Evolutionary conservation across 441 rosid genomes (phyloP).

Genomic region (California macrophylla): DNA sequence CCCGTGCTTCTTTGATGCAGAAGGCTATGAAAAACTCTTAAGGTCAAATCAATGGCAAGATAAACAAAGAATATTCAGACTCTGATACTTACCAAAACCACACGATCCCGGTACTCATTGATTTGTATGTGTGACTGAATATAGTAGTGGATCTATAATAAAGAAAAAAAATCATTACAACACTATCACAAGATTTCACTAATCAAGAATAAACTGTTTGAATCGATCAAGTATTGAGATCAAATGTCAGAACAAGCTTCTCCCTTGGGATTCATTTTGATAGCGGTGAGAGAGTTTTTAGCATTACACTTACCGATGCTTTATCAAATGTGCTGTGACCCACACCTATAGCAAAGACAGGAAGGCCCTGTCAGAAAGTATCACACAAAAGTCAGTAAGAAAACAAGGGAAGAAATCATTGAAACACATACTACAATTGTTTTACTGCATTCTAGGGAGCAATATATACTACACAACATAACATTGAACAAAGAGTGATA

Average conservation of each 20-base stretch:
- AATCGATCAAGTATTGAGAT: background rate
- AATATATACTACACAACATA: conserved; percentile 3
- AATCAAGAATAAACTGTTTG: background rate
- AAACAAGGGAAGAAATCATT: background rate
- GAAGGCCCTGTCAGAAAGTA: conserved; percentile 58
- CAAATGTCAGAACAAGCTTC: background rate
- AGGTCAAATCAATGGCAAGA: conserved; percentile 13
- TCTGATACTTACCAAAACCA: conserved; percentile 56
- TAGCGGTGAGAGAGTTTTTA: background rate
- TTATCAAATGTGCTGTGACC: conserved; percentile 85
- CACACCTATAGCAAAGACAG: conserved; percentile 69
- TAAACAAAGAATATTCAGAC: conserved; percentile 7
- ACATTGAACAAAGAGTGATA: conserved; percentile 19
- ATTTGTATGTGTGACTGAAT: conserved; percentile 92
- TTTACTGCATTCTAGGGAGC: too few species aligned
- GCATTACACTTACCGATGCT: conserved; percentile 68
- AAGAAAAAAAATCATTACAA: conserved; percentile 12
- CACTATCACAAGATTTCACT: background rate
- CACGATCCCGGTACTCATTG: conserved; percentile 81
- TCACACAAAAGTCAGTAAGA: conserved; percentile 9
- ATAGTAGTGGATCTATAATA: conserved; percentile 64
- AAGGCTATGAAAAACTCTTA: conserved; percentile 43
- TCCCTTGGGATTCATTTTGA: background rate
- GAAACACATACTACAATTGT: conserved; percentile 3
- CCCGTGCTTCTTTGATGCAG: conserved; percentile 59